A percentile compares a stretch with the other conserved stretches of the same genome.
These are phyloP conservation scores for Microbotryum lychnidis-dioicae DNA, from an alignment of 1,284 basidiomycete species.

Conservation along the genomic window DNA sequence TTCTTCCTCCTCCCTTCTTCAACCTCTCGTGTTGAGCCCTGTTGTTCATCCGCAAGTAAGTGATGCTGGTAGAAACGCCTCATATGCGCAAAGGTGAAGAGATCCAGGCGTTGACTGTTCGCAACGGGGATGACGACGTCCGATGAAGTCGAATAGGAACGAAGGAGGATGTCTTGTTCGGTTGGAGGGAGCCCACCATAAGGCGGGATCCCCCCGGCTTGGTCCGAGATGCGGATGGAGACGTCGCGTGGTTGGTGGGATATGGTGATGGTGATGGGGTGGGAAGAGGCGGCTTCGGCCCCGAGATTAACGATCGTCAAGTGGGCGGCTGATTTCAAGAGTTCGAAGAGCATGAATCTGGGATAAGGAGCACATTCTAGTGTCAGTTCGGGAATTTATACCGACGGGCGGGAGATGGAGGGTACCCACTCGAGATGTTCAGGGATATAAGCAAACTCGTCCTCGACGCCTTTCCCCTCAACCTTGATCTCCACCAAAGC, in stretches of 20 bases:
- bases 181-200: conserved; percentile 28
- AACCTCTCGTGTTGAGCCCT: not conserved
- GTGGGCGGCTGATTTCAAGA: conserved; percentile 62
- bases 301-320: conserved; percentile 27
- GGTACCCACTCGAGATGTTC: conserved; percentile 58
- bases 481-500: conserved; percentile 60
- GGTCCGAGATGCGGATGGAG: conserved; percentile 71
- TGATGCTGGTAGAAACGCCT: conserved; percentile 29
- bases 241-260: conserved; percentile 62
- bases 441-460: conserved; percentile 73
- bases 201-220: conserved; percentile 45
- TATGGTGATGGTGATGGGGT: conserved; percentile 62
- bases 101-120: conserved; percentile 28
- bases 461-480: conserved; percentile 36
- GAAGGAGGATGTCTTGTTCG: conserved; percentile 9
- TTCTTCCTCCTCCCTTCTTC: not conserved
- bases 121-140: conserved; percentile 14
- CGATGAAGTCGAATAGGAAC: conserved; percentile 7
- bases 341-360: conserved; percentile 78
- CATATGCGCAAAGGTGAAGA: conserved; percentile 31
- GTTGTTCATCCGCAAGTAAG: not conserved
- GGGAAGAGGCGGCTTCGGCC: conserved; percentile 39
- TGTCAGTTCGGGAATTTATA: not conserved
- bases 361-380: not conserved
- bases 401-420: not conserved